These are phyloP conservation scores for Lanzia echinophila DNA, from an alignment of 2,329 filamentous ascomycete species.

Conservation along the genomic window DNA sequence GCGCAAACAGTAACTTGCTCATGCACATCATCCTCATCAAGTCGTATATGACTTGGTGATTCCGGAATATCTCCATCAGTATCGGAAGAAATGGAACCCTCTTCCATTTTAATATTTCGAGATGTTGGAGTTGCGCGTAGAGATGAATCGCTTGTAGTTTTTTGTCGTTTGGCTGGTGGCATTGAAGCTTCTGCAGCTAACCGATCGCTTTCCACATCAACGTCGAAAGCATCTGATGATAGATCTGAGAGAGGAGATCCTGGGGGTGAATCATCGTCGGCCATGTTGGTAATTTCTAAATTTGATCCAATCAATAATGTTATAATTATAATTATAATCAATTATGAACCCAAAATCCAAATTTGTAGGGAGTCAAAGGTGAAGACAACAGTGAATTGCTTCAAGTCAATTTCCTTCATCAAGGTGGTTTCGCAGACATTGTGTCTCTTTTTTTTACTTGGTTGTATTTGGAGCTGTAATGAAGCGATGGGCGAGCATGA, in stretches of 20 bases:
- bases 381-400: background rate
- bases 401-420: background rate
- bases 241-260: conserved; percentile 59
- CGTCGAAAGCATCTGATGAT: conserved; percentile 53
- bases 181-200: conserved; percentile 36
- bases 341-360: too few species aligned
- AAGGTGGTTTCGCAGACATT: background rate
- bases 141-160: conserved; percentile 14
- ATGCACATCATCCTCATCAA: conserved; percentile 68
- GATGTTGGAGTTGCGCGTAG: conserved; percentile 20
- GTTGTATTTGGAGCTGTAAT: background rate
- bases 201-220: conserved; percentile 46
- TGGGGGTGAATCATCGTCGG: conserved; percentile 46
- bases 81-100: conserved; percentile 70
- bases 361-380: too few species aligned
- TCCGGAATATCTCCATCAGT: conserved; percentile 79
- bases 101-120: conserved; percentile 28
- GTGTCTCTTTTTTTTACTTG: background rate
- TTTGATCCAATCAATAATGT: background rate
- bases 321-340: background rate
- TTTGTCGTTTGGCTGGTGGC: conserved; percentile 31
- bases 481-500: background rate
- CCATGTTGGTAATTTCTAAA: conserved; percentile 30
- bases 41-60: conserved; percentile 53
- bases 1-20: conserved; percentile 73